Percentiles rank a stretch among this genome's conserved stretches.
phyloP scores from a whole-genome alignment of 2,329 filamentous ascomycete species.

The Ophioceras dolichostomum region DNA sequence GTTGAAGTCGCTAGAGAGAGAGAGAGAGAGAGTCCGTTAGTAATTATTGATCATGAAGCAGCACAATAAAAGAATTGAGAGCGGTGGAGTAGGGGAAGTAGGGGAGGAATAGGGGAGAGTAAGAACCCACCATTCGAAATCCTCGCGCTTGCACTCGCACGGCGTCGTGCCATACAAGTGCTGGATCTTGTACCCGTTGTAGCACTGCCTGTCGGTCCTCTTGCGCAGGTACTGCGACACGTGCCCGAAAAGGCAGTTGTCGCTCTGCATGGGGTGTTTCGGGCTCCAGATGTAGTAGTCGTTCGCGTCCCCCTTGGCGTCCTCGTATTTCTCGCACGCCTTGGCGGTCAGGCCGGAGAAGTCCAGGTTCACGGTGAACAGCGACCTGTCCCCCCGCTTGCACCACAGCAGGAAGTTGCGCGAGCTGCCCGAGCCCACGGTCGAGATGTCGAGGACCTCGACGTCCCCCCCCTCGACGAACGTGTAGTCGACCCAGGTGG shows the following conservation, averaged over 20 bases:
- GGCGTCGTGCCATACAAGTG: slow-evolving; percentile 63
- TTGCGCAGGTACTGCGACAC: slow-evolving; percentile 84
- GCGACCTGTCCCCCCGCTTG: slow-evolving; percentile 35
- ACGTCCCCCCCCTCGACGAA: slow-evolving; percentile 59
- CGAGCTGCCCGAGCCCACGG: slow-evolving; percentile 77
- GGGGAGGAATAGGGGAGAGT: neutral
- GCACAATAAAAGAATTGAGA: neutral
- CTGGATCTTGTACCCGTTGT: slow-evolving; percentile 62
- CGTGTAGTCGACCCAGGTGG: slow-evolving; percentile 62
- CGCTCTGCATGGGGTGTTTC: slow-evolving; percentile 60
- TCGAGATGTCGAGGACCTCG: slow-evolving; percentile 69
- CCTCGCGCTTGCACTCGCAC: slow-evolving; percentile 71
- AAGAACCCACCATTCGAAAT: slow-evolving; percentile 76
- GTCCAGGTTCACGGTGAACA: slow-evolving; percentile 74
- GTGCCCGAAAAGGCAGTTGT: slow-evolving; percentile 88
- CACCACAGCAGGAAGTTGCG: slow-evolving; percentile 91
- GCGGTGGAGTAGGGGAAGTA: slow-evolving; percentile 1
- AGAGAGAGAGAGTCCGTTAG: slow-evolving; percentile 13
- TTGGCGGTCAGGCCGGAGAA: slow-evolving; percentile 70
- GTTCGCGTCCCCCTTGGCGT: slow-evolving; percentile 33
- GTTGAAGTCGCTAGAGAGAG: slow-evolving; percentile 66
- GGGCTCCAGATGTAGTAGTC: slow-evolving; percentile 88
- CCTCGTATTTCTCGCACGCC: slow-evolving; percentile 58
- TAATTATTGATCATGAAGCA: slow-evolving; percentile 9
- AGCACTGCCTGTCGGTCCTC: slow-evolving; percentile 66